These are phyloP conservation scores for Paramecium sonneborni DNA, from an alignment of 73 alveolate species.

Conservation along the genomic window DNA sequence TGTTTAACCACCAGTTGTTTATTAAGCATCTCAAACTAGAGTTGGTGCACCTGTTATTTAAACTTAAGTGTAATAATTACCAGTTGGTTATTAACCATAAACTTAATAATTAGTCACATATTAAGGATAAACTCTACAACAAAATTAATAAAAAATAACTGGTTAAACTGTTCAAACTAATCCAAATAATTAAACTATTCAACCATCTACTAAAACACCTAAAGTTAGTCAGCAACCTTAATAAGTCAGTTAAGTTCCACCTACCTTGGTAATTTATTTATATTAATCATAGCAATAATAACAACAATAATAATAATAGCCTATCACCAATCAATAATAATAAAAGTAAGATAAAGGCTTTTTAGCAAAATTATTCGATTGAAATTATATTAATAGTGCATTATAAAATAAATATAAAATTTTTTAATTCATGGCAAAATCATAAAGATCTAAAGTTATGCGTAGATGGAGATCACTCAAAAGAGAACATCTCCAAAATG, in stretches of 20 bases:
- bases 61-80: too few species aligned
- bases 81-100: not conserved
- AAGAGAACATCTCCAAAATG: slow-evolving; percentile 45
- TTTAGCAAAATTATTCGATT: slow-evolving; percentile 21
- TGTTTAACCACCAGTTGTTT: not conserved
- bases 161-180: not conserved
- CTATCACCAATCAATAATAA: not conserved
- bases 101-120: not conserved
- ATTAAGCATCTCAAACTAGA: not conserved
- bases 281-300: not conserved
- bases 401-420: not conserved
- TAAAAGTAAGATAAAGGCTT: not conserved
- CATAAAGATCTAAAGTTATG: slow-evolving; percentile 67
- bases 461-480: slow-evolving; percentile 69
- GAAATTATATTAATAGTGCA: slow-evolving; percentile 3
- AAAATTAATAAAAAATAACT: too few species aligned
- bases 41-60: slow-evolving; percentile 10
- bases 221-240: not conserved
- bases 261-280: not conserved
- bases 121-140: not conserved
- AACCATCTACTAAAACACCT: not conserved
- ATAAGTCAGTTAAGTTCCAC: not conserved
- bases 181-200: not conserved
- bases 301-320: not conserved
- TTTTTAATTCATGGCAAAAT: slow-evolving; percentile 63